Base-by-base conservation (phyloP, 1,284 basidiomycete species). In the Cutaneotrichosporon cyanovorans region DNA sequence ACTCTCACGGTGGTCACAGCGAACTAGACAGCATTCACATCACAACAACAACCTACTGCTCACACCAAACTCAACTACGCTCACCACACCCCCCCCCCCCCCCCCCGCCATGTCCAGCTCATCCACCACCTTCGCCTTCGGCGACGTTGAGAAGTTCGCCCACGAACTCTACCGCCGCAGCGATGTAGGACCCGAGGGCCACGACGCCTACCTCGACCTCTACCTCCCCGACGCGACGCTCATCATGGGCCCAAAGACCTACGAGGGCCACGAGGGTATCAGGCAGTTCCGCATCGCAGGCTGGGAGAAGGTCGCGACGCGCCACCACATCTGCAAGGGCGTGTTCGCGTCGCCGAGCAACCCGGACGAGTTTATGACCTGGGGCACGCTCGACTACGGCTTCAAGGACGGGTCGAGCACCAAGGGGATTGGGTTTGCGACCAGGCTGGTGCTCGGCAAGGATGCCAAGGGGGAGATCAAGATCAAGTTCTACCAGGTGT, bases 401-500 rank as follows among this genome's bases (percentile, higher is more conserved):
- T 43, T 59, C 48, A 57, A 58, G 45, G 60, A 60, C 48, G 60
- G 60, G 14, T 32, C 40, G 4, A 21, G 25, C 30, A 53, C 49
- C 37, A 46, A 55, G 34, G 44, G 36, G 12, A 56, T 56, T 21
- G 55, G 59, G 38, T 62, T 57, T 51, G 50, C 58, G 6, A 55
- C 44, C 9, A 40, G 46, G 21, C 53, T 62, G 40, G 36, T 53
- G n/a, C 37, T 56, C 15, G 40, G 37, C 3, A 40, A 44, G 36
- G 45, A 42, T 3, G 35, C 41, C 22, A 23, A 42, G 32, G 33
- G 31, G 5, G 40, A 30, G 11, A 51, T 42, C 34, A 60, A 58
- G 55, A 43, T 62, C 31, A 42, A 55, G 50, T 57, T 54, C 37
- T 62, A 62, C 48, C 60, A 62, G 53, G 60, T 62, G 11, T 62